These are phyloP conservation scores for Neopestalotiopsis sp. DNA, from an alignment of 2,329 filamentous ascomycete genomes.

Conservation along the genomic window DNA sequence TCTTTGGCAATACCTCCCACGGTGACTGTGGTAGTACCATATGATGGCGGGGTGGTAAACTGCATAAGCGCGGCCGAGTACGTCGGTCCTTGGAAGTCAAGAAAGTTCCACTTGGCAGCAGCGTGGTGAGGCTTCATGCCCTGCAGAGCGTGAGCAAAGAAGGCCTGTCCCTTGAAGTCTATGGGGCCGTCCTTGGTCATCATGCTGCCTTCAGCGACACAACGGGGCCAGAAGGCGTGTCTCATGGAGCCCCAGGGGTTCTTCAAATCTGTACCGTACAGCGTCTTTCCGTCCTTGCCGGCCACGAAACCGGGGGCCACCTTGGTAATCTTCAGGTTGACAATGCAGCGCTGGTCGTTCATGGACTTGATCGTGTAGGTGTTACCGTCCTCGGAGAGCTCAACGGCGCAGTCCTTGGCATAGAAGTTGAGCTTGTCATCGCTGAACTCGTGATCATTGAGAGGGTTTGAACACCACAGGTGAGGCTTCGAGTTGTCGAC, in stretches of 20 bases:
- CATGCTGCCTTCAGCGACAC: slow-evolving; percentile 80
- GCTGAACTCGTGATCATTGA: slow-evolving; percentile 83
- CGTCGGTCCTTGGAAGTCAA: slow-evolving; percentile 85
- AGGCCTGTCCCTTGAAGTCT: slow-evolving; percentile 79
- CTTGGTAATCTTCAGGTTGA: slow-evolving; percentile 84
- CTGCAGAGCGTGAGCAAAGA: slow-evolving; percentile 87
- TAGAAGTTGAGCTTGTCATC: slow-evolving; percentile 84
- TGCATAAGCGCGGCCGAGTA: slow-evolving; percentile 95
- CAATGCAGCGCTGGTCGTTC: slow-evolving; percentile 78
- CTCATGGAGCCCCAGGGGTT: slow-evolving; percentile 93
- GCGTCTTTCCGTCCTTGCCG: slow-evolving; percentile 82
- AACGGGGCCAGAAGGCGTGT: slow-evolving; percentile 94
- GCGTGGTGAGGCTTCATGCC: slow-evolving; percentile 99
- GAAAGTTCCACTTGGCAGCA: slow-evolving; percentile 91
- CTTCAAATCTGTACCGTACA: slow-evolving; percentile 83
- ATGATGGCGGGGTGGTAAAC: slow-evolving; percentile 91
- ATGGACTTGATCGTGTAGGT: slow-evolving; percentile 90
- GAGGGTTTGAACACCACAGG: slow-evolving; percentile 83
- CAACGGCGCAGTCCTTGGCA: slow-evolving; percentile 83
- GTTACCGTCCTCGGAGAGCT: slow-evolving; percentile 83
- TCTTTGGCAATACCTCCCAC: slow-evolving; percentile 85
- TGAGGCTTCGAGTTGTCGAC: slow-evolving; percentile 73
- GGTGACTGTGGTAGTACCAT: slow-evolving; percentile 82
- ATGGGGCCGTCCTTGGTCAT: slow-evolving; percentile 81
- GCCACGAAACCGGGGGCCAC: slow-evolving; percentile 81